These are phyloP conservation scores for Handroanthus guayacan DNA, from an alignment of 257 asterid genomes.

Conservation along the genomic window DNA sequence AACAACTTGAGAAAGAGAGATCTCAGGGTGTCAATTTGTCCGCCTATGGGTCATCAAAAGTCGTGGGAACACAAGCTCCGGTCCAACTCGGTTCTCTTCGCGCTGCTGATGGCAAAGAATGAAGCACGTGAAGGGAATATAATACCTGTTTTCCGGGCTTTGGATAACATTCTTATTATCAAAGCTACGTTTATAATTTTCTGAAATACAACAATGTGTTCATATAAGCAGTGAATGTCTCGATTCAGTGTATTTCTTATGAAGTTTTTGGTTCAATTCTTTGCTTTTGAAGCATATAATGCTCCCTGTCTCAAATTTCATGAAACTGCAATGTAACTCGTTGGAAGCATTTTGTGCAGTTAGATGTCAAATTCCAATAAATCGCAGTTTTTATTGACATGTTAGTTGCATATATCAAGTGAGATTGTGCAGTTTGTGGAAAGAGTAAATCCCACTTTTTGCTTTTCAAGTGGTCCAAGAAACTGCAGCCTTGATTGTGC, in stretches of 20 bases:
- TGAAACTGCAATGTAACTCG: background rate
- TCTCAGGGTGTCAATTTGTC: slow-evolving; percentile 59
- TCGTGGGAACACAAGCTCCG: slow-evolving; percentile 87
- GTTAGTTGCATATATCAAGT: background rate
- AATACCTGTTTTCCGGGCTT: background rate
- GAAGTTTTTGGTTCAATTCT: background rate
- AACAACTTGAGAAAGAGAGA: slow-evolving; percentile 90
- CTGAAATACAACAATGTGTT: background rate
- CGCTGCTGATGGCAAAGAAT: slow-evolving; percentile 87
- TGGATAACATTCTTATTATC: background rate
- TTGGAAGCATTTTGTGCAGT: slow-evolving; percentile 1
- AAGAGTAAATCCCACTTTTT: slow-evolving; percentile 1
- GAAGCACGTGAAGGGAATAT: slow-evolving; percentile 15
- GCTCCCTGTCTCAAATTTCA: background rate
- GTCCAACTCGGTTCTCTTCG: slow-evolving; percentile 84
- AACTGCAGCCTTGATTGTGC: slow-evolving; percentile 1
- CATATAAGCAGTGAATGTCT: slow-evolving; percentile 6
- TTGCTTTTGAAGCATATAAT: background rate
- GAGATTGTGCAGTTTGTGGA: background rate
- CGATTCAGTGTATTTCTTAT: background rate
- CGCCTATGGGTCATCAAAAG: slow-evolving; percentile 71
- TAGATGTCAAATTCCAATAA: slow-evolving; percentile 8
- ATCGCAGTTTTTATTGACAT: background rate
- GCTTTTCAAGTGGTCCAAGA: slow-evolving; percentile 35
- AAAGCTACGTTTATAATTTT: slow-evolving; percentile 2